These are phyloP conservation scores for Stromatinia cepivora DNA, from an alignment of 2,329 filamentous ascomycete genomes.

Conservation along the genomic window DNA sequence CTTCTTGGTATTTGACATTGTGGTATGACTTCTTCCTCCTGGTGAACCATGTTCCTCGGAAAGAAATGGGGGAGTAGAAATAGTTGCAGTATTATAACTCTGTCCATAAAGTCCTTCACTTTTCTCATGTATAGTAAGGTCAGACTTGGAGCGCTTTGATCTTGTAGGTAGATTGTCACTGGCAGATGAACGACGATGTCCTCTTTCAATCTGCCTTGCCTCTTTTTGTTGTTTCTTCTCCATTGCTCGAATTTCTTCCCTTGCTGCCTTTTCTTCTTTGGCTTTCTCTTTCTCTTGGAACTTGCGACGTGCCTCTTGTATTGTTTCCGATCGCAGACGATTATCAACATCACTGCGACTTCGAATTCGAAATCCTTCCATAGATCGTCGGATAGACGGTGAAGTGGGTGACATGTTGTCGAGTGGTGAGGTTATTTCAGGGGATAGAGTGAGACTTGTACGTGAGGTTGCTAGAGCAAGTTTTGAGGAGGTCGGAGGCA, in stretches of 20 bases:
- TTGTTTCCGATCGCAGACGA: slow-evolving; percentile 54
- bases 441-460: slow-evolving; percentile 32
- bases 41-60: slow-evolving; percentile 15
- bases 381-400: slow-evolving; percentile 58
- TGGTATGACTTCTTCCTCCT: slow-evolving; percentile 5
- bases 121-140: slow-evolving; percentile 33
- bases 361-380: slow-evolving; percentile 62
- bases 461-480: slow-evolving; percentile 36
- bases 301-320: slow-evolving; percentile 61
- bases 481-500: slow-evolving; percentile 31
- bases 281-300: slow-evolving; percentile 61
- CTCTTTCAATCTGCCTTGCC: slow-evolving; percentile 52
- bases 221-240: slow-evolving; percentile 61
- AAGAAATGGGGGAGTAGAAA: slow-evolving; percentile 19
- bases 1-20: slow-evolving; percentile 46
- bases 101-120: slow-evolving; percentile 29
- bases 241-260: slow-evolving; percentile 57
- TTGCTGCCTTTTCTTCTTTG: slow-evolving; percentile 63
- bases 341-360: slow-evolving; percentile 61
- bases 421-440: slow-evolving; percentile 27
- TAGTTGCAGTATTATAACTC: slow-evolving; percentile 29
- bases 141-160: slow-evolving; percentile 44
- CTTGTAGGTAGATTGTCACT: slow-evolving; percentile 43
- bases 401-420: slow-evolving; percentile 42
- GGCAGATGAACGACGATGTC: slow-evolving; percentile 39